Conservation (phyloP, 2,329 filamentous ascomycete genomes). For the Diaporthe australafricana region DNA sequence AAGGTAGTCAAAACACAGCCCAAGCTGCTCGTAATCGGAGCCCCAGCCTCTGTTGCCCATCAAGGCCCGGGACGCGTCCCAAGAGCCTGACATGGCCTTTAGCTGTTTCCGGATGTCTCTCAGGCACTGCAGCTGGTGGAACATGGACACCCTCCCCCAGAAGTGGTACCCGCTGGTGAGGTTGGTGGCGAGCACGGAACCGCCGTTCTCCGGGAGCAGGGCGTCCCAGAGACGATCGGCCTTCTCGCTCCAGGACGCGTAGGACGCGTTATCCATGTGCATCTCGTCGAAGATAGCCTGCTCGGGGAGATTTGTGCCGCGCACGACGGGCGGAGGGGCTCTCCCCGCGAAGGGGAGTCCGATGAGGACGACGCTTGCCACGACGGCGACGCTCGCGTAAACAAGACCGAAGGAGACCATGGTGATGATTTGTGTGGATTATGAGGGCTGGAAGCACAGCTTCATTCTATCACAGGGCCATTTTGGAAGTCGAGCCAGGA, state of each 20-base stretch:
- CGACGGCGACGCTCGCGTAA: too few species aligned
- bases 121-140: conserved; percentile 7
- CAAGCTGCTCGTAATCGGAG: background rate
- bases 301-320: too few species aligned
- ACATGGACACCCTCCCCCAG: background rate
- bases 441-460: too few species aligned
- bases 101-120: conserved; percentile 4
- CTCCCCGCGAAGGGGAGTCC: too few species aligned
- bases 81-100: background rate
- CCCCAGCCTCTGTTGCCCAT: conserved; percentile 2
- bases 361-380: too few species aligned
- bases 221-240: background rate
- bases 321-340: too few species aligned
- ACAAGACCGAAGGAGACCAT: too few species aligned
- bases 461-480: too few species aligned
- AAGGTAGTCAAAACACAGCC: background rate
- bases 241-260: background rate
- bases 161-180: conserved; percentile 10
- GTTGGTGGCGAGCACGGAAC: conserved; percentile 13
- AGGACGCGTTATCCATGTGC: conserved; percentile 8
- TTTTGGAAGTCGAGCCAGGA: too few species aligned
- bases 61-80: conserved; percentile 1
- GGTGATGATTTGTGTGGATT: too few species aligned
- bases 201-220: background rate
- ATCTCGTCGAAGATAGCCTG: too few species aligned